Evolutionary conservation across 768 basidiomycete genomes (phyloP).

Genomic region (Exidia glandulosa): DNA sequence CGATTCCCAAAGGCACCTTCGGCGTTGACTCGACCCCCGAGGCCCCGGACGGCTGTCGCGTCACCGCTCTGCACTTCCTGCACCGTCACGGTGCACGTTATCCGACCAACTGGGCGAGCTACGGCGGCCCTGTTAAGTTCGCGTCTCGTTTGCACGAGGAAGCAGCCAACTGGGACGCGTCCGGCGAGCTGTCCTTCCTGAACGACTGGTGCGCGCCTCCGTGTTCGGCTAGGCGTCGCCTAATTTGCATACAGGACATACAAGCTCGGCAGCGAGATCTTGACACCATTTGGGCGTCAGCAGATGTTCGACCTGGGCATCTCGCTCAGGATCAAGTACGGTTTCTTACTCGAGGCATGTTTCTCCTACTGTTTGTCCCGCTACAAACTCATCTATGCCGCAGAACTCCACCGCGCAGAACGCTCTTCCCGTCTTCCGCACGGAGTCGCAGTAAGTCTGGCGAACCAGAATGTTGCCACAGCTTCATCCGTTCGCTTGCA

Average conservation of each 20-base stretch:
- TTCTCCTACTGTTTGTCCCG: background rate
- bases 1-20: constrained; percentile 51
- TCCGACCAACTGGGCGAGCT: constrained; percentile 18
- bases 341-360: constrained; percentile 52
- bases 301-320: constrained; percentile 31
- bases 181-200: constrained; percentile 23
- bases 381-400: background rate
- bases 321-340: constrained; percentile 44
- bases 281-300: constrained; percentile 28
- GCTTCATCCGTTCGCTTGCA: constrained; percentile 4
- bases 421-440: constrained; percentile 39
- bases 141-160: background rate
- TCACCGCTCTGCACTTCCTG: constrained; percentile 68
- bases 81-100: constrained; percentile 75
- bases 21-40: constrained; percentile 64
- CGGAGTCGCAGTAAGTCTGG: constrained; percentile 33
- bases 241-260: constrained; percentile 50
- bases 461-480: background rate
- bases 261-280: constrained; percentile 71
- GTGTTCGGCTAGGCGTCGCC: background rate
- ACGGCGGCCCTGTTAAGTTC: constrained; percentile 7
- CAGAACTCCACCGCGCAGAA: constrained; percentile 29
- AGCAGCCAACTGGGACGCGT: constrained; percentile 10
- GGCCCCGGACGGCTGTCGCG: constrained; percentile 53
- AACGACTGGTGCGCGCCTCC: constrained; percentile 35